Conservation (phyloP, 1,284 basidiomycete genomes). For the Apiotrichum montevideense region DNA sequence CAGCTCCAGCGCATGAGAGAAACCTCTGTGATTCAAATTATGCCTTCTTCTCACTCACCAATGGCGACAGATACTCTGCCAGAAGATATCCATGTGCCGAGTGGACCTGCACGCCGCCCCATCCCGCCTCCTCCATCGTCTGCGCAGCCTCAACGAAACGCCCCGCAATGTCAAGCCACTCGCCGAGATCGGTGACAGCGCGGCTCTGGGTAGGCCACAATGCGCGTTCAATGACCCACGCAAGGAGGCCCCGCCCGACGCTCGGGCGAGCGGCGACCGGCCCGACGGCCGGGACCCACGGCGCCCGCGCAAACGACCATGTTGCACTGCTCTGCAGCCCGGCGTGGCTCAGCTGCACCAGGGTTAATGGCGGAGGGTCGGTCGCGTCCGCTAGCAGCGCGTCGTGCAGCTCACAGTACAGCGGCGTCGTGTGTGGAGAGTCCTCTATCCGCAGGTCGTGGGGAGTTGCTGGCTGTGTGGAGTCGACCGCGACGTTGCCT, state of each 20-base stretch:
- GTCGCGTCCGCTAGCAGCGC: slow-evolving; percentile 50
- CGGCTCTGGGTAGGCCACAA: slow-evolving; percentile 61
- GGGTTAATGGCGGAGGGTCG: slow-evolving; percentile 30
- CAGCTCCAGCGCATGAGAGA: background rate
- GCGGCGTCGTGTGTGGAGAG: slow-evolving; percentile 37
- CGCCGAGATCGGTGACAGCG: slow-evolving; percentile 56
- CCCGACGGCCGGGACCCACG: slow-evolving; percentile 56
- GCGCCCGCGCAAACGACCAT: slow-evolving; percentile 28
- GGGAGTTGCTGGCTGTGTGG: slow-evolving; percentile 67
- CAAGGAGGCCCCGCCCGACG: slow-evolving; percentile 41
- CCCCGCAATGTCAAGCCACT: slow-evolving; percentile 52
- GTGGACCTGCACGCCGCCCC: slow-evolving; percentile 86
- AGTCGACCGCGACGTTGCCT: slow-evolving; percentile 75
- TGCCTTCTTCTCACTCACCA: slow-evolving; percentile 50
- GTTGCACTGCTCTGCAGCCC: slow-evolving; percentile 72
- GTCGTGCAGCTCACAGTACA: slow-evolving; percentile 55
- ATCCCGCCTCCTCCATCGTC: slow-evolving; percentile 64
- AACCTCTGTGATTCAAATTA: too few species aligned
- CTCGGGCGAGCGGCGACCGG: slow-evolving; percentile 60
- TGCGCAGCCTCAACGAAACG: slow-evolving; percentile 66
- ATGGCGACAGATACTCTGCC: slow-evolving; percentile 73
- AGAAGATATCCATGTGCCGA: slow-evolving; percentile 84
- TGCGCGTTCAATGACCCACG: slow-evolving; percentile 51
- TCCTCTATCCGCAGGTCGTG: slow-evolving; percentile 67
- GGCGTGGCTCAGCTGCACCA: slow-evolving; percentile 77